Base-by-base conservation (phyloP, 192 early-diverging fungal species). In the Lobulomyces angularis region DNA sequence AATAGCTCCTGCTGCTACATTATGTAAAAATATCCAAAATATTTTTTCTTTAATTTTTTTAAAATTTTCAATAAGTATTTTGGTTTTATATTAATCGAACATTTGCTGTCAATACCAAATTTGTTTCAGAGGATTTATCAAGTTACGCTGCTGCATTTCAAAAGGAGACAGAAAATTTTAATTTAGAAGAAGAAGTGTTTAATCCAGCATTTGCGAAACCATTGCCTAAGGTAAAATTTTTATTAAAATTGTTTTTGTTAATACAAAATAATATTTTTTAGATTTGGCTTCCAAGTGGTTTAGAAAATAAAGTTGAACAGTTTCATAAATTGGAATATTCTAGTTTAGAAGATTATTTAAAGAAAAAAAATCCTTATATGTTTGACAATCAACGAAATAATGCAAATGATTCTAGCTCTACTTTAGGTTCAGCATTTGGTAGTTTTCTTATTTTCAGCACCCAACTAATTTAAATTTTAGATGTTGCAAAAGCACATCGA, bases 201-300 rank as follows among this genome's bases (percentile, higher is more conserved):
- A 66, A 66, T 36, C 67, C 67, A 9, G 49, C 55, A 4, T 48
- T 70, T 20, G 48, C 44, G 11, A 60, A 59, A 33, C 56, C 60
- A 11, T 45, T 70, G 20, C 45, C 43, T 41, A 56, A 55, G 24
- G 50, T 70, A 7, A n/a, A n/a, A n/a, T n/a, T n/a, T n/a, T n/a
- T n/a, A n/a, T n/a, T n/a, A n/a, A n/a, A n/a, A n/a, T n/a, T n/a
- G n/a, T n/a, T n/a, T n/a, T n/a, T n/a, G n/a, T n/a, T n/a, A n/a
- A n/a, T n/a, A n/a, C n/a, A n/a, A n/a, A n/a, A n/a, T n/a, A n/a
- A n/a, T n/a, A n/a, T n/a, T n/a, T n/a, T n/a, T n/a, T n/a, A n/a
- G n/a, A n/a, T n/a, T n/a, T 67, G 64, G 64, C 59, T 70, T 14
- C 8, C 21, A 8, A 5, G 28, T 14, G 18, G 37, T 22, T 12